Evolutionary conservation across 768 basidiomycete species (phyloP), one percentile per base, ranked within the genome.

Genomic region (Rhodotorula graminis): DNA sequence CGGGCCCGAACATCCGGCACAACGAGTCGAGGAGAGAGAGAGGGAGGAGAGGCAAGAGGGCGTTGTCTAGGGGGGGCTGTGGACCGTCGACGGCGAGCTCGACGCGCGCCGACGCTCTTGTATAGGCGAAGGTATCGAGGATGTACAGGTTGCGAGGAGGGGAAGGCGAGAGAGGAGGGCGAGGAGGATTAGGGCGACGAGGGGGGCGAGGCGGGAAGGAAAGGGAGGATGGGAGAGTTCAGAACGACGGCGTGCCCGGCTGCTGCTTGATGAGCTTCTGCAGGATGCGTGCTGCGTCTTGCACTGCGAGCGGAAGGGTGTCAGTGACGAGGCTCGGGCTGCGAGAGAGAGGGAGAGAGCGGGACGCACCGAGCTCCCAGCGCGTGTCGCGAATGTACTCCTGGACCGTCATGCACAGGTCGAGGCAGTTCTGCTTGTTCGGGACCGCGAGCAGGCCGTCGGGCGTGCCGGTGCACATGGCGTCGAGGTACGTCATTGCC

Each of bases 391-490:
- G 64, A 40, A 72, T 72, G 67, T 72, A 72, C n/a, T 72, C 71
- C 31, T 67, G 67, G 1, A 72, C 71, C 2, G 64, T 72, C 16
- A 61, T 53, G 58, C 63, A 64, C 27, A 72, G 64, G 31, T 72
- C 71, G 67, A 72, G 71, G 63, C 71, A 70, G 65, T 69, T 70
- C 52, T 70, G 68, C 61, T 75, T 75, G 63, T 55, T 55, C 47
- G 58, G 33, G 7, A 75, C 73, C 25, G 70, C 70, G 42, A 75
- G 73, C 25, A 75, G 63, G 19, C 70, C 74, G 19, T 75, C 74
- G 56, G 74, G 74, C n/a, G 70, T 66, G 23, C 57, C 61, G 25
- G 74, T 75, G 40, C 74, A 75, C 74, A 75, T 72, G 64, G 69
- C 57, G 27, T 76, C 71, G 59, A 76, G 68, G 37, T 76, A 76